Base-by-base conservation (phyloP, 257 asterid species). In the Lantana camara region DNA sequence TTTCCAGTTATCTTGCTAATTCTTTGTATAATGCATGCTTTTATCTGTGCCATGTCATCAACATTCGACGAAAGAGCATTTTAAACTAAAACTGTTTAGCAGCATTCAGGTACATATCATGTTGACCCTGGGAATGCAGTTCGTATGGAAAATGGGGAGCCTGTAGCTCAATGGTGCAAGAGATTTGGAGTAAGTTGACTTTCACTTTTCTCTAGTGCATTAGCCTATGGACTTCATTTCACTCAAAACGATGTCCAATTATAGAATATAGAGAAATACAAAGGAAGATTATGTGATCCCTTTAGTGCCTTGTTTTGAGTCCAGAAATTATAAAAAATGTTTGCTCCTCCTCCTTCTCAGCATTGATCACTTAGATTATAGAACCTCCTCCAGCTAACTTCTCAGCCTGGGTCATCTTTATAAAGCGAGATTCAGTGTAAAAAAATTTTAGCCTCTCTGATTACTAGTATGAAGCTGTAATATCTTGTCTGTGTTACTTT, bases 71-170 rank as follows among this genome's bases (percentile, higher is more conserved):
- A 49, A 64, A 35, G 57, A 30, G 67, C 12, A 53, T 34, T 67
- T 40, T 30, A 49, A 64, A 45, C 56, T 64, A 62, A 66, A 53
- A 47, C 67, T 11, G 15, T 72, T 75, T 23, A 57, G 72, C 89
- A 85, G 92, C 92, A 85, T 75, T 77, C 85, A 51, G 92, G 92
- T 69, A 68, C 76, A 51, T 72, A 57, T 55, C 62, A 76, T 75
- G 74, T 64, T 48, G 79, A 85, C 70, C 89, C 89, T 4, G 93
- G 87, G 59, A 66, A 54, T 69, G 82, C 80, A 55, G 83, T 85
- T 74, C 68, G 32, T 53, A 24, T 78, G 79, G 83, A 75, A 32
- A 80, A 55, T 73, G 92, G 92, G 52, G 85, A 80, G 32, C 75
- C 80, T 41, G 53, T 85, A 73, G 83, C 80, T 56, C 80, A 82